Conservation (phyloP, 2,329 filamentous ascomycete genomes). For the Fusarium sp. region DNA sequence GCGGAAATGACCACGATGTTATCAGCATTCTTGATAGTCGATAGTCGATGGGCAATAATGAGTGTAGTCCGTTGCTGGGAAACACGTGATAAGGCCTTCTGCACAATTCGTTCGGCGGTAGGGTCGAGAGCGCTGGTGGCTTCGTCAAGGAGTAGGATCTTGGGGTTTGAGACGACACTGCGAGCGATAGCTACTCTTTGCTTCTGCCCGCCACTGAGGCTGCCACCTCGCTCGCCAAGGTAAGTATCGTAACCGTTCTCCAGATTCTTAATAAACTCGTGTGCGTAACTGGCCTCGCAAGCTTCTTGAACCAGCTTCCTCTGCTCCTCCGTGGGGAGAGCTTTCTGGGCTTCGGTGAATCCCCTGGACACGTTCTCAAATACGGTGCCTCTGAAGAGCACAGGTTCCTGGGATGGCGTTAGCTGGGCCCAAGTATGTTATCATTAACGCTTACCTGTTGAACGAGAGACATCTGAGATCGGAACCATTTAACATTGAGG, state of each 20-base stretch:
- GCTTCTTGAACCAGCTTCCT: conserved; percentile 26
- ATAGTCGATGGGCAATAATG: conserved; percentile 68
- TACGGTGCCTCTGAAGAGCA: conserved; percentile 41
- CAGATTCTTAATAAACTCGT: conserved; percentile 41
- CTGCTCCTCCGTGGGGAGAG: conserved; percentile 1
- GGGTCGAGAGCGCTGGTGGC: conserved; percentile 67
- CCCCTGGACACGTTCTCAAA: conserved; percentile 47
- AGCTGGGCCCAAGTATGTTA: not conserved
- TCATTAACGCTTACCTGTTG: conserved; percentile 14
- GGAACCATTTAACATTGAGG: conserved; percentile 59
- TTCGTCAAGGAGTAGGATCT: conserved; percentile 72
- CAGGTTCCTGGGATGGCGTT: conserved; percentile 31
- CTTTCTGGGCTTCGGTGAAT: conserved; percentile 27
- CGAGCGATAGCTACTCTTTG: conserved; percentile 73
- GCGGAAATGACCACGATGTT: conserved; percentile 43
- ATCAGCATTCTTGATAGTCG: conserved; percentile 45
- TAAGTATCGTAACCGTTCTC: conserved; percentile 38
- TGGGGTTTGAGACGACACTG: conserved; percentile 68
- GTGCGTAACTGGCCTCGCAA: conserved; percentile 37
- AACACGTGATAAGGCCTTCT: conserved; percentile 62
- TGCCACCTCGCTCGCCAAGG: conserved; percentile 40
- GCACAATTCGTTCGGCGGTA: conserved; percentile 59
- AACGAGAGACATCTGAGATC: conserved; percentile 59
- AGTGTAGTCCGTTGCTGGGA: conserved; percentile 68
- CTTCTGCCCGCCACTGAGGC: conserved; percentile 65